phyloP scores from a whole-genome alignment of 1,139 yeast genomes.

The Geotrichum phurueaensis region DNA sequence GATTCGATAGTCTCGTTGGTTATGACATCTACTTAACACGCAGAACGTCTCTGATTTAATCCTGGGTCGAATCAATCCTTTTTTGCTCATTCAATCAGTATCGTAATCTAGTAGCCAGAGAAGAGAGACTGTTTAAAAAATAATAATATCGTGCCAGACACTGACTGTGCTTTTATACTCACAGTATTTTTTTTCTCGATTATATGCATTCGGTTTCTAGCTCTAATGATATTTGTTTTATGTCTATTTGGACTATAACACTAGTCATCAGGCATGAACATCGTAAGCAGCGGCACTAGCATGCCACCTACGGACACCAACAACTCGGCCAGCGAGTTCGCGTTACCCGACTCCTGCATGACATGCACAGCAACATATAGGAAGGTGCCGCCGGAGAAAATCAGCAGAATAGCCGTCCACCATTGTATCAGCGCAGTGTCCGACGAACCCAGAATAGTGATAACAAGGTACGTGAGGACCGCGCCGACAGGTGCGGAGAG shows the following conservation, averaged over 20 bases:
- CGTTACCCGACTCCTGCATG: conserved; percentile 33
- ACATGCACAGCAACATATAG: conserved; percentile 65
- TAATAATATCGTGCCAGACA: not conserved
- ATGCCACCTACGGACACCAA: conserved; percentile 31
- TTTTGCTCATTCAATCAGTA: not conserved
- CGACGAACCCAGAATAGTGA: conserved; percentile 34
- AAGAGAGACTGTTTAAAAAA: too few relatives aligned
- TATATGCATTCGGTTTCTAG: not conserved
- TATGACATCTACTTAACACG: conserved; percentile 99
- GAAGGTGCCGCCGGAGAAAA: conserved; percentile 70
- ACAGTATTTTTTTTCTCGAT: not conserved
- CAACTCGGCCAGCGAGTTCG: conserved; percentile 20
- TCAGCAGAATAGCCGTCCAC: conserved; percentile 47
- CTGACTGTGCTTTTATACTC: not conserved
- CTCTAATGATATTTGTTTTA: not conserved
- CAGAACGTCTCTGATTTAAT: conserved; percentile 99
- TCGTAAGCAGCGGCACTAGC: conserved; percentile 33
- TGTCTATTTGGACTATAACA: not conserved
- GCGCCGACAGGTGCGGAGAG: conserved; percentile 51
- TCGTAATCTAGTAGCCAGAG: too few relatives aligned
- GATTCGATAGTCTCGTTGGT: conserved; percentile 96
- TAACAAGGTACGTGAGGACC: conserved; percentile 41
- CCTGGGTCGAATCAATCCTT: conserved; percentile 88
- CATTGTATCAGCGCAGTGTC: conserved; percentile 32
- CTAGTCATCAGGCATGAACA: conserved; percentile 31